phyloP scores from a whole-genome alignment of 495 filamentous ascomycete genomes.

The Lasiosphaeria miniovina region DNA sequence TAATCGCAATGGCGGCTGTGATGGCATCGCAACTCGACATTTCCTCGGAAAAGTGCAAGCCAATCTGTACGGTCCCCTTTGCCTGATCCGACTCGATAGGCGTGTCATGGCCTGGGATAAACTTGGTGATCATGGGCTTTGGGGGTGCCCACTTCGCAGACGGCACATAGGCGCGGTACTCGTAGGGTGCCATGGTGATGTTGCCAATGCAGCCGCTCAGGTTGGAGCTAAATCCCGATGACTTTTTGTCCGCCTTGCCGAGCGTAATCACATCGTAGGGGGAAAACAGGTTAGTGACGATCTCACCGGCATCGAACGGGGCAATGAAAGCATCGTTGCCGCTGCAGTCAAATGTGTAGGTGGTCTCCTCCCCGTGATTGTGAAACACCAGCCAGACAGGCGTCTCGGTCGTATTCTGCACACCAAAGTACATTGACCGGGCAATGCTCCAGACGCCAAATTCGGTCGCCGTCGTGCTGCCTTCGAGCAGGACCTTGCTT shows the following conservation, averaged over 20 bases:
- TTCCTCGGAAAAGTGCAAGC: constrained; percentile 57
- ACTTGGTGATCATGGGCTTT: constrained; percentile 60
- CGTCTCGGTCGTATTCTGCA: constrained; percentile 44
- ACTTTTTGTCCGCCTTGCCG: background rate
- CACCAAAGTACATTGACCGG: constrained; percentile 24
- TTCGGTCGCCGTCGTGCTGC: constrained; percentile 55
- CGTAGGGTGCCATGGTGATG: constrained; percentile 53
- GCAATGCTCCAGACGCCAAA: constrained; percentile 56
- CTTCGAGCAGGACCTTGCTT: constrained; percentile 51
- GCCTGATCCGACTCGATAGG: constrained; percentile 44
- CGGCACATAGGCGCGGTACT: constrained; percentile 62
- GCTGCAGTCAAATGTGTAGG: constrained; percentile 59
- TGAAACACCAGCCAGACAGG: constrained; percentile 63
- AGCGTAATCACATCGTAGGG: constrained; percentile 54
- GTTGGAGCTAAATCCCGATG: constrained; percentile 2
- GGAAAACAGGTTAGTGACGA: constrained; percentile 66
- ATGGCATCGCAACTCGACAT: constrained; percentile 60
- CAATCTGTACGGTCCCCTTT: constrained; percentile 41
- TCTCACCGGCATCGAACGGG: constrained; percentile 56
- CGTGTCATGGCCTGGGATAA: constrained; percentile 62
- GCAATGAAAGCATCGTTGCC: constrained; percentile 47
- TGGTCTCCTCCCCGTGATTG: constrained; percentile 54
- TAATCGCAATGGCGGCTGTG: constrained; percentile 20
- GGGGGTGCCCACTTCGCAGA: constrained; percentile 53
- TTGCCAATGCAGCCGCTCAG: constrained; percentile 55